Percentiles rank a stretch among this genome's conserved stretches.
phyloP scores from a whole-genome alignment of 495 filamentous ascomycete species.

The Aspergillus sclerotioniger region DNA sequence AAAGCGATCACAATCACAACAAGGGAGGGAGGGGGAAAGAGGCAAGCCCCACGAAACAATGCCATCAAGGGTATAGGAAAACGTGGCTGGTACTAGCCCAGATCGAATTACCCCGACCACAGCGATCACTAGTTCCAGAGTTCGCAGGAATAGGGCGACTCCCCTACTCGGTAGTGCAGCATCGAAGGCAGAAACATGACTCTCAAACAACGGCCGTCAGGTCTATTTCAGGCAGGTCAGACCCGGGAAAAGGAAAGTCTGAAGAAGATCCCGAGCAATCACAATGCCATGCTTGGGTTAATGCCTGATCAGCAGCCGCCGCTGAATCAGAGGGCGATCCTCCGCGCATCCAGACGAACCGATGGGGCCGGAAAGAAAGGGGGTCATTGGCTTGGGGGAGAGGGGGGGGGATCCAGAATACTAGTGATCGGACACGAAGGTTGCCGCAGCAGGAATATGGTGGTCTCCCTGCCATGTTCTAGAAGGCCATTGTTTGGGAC shows the following conservation, averaged over 20 bases:
- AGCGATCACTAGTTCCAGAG: neutral
- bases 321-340: constrained; percentile 18
- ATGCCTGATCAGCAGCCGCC: constrained; percentile 12
- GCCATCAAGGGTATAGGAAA: neutral
- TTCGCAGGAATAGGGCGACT: neutral
- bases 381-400: neutral
- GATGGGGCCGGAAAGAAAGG: neutral
- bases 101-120: neutral
- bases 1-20: neutral
- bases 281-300: neutral
- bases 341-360: constrained; percentile 11
- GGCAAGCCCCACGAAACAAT: neutral
- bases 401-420: too few relatives aligned
- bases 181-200: neutral
- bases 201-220: constrained; percentile 16
- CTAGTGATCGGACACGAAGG: neutral
- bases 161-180: neutral
- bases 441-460: constrained; percentile 1
- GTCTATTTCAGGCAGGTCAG: constrained; percentile 13
- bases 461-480: constrained; percentile 3
- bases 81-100: neutral
- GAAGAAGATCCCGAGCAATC: neutral
- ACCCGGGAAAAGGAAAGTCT: neutral
- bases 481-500: constrained; percentile 2
- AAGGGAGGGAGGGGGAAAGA: neutral